These are phyloP conservation scores for Corchorus capsularis DNA, from an alignment of 345 rosid species.

Conservation along the genomic window DNA sequence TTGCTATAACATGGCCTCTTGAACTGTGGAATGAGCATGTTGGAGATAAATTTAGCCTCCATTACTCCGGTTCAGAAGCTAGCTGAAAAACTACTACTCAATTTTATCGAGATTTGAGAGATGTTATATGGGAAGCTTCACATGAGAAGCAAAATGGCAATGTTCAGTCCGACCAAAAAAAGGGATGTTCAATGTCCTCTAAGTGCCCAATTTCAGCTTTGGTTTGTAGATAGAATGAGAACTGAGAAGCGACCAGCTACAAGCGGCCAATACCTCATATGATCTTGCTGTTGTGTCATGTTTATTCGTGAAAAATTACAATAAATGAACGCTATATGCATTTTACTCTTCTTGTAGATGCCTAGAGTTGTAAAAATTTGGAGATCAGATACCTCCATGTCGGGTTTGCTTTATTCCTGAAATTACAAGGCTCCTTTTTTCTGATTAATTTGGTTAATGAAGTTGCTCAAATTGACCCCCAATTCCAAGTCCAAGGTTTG, in stretches of 20 bases:
- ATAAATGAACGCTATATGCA: background rate
- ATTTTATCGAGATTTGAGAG: background rate
- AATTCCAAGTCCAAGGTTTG: background rate
- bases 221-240: background rate
- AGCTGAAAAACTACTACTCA: background rate
- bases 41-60: background rate
- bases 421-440: background rate
- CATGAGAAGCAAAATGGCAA: background rate
- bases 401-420: background rate
- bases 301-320: background rate
- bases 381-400: background rate
- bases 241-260: too few species aligned
- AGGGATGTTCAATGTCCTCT: background rate
- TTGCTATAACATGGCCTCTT: background rate
- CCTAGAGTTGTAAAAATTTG: background rate
- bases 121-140: background rate
- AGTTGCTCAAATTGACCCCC: background rate
- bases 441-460: too few species aligned
- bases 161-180: too few species aligned
- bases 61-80: background rate
- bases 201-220: background rate
- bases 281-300: background rate
- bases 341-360: background rate
- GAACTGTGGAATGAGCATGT: background rate
- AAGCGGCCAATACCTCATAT: background rate